These are phyloP conservation scores for Neurospora discreta DNA, from an alignment of 495 filamentous ascomycete genomes.

Conservation along the genomic window DNA sequence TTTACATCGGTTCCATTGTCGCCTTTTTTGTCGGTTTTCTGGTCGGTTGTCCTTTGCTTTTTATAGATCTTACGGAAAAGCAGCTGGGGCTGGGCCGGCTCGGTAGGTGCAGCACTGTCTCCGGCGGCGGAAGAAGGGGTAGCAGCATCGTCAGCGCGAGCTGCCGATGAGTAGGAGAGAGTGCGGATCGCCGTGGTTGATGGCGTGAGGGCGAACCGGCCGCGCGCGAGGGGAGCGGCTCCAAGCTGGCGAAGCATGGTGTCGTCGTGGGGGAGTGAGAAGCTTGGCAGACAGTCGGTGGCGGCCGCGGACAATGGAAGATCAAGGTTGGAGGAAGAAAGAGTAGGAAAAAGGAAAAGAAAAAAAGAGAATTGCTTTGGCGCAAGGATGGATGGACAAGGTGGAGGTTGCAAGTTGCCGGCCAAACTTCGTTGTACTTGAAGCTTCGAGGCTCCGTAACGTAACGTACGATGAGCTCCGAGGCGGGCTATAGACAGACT, in stretches of 20 bases:
- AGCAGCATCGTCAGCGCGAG: neutral
- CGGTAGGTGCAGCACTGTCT: neutral
- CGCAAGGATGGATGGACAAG: neutral
- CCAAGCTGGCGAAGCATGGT: neutral
- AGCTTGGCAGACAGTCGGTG: neutral
- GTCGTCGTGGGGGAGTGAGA: neutral
- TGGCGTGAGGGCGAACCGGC: neutral
- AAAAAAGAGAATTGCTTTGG: neutral
- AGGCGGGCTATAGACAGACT: too few relatives aligned
- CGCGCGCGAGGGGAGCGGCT: neutral
- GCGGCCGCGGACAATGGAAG: neutral
- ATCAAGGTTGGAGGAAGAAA: neutral
- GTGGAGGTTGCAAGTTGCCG: neutral
- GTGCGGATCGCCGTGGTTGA: neutral
- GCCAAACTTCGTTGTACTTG: neutral
- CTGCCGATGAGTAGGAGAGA: neutral
- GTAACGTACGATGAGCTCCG: neutral
- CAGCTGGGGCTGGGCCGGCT: neutral
- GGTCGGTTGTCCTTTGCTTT: neutral
- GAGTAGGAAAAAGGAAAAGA: neutral
- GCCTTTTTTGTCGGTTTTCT: neutral
- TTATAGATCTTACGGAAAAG: neutral
- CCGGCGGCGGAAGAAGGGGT: neutral
- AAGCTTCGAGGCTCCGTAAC: neutral
- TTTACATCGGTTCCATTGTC: neutral